Percentiles rank a stretch among this genome's conserved stretches.
These are phyloP conservation scores for Penicillium sp. DNA, from an alignment of 2,329 filamentous ascomycete genomes.

Conservation along the genomic window DNA sequence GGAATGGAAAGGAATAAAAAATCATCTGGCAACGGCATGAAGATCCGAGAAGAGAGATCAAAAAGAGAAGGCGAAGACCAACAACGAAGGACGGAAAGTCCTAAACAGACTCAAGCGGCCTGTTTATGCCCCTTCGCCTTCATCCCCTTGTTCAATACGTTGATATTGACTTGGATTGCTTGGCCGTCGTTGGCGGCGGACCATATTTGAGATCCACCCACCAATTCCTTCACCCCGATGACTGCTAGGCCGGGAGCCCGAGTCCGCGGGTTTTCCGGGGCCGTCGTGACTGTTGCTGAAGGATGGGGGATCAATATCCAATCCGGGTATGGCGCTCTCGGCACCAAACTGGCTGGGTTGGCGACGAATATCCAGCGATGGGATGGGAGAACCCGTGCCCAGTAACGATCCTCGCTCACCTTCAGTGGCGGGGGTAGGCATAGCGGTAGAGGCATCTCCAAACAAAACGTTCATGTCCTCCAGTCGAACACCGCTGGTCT, in stretches of 20 bases:
- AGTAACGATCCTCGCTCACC: slow-evolving; percentile 80
- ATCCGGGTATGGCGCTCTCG: slow-evolving; percentile 66
- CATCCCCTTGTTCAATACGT: slow-evolving; percentile 45
- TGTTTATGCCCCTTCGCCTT: slow-evolving; percentile 23
- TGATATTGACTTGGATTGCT: slow-evolving; percentile 41
- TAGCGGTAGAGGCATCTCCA: slow-evolving; percentile 80
- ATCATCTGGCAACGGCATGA: no score
- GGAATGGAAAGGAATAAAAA: no score
- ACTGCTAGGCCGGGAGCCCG: slow-evolving; percentile 32
- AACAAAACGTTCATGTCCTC: slow-evolving; percentile 97
- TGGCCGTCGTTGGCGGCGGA: slow-evolving; percentile 47
- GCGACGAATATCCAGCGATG: slow-evolving; percentile 64
- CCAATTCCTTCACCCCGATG: slow-evolving; percentile 53
- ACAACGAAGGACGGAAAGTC: no score
- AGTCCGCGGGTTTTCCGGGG: slow-evolving; percentile 46
- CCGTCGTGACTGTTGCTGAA: slow-evolving; percentile 46
- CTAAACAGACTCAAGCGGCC: no score
- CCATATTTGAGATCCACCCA: slow-evolving; percentile 64
- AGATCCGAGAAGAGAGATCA: no score
- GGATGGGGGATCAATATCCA: slow-evolving; percentile 74
- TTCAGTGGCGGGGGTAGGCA: slow-evolving; percentile 69
- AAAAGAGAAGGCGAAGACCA: no score
- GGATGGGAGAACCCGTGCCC: slow-evolving; percentile 68
- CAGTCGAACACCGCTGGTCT: slow-evolving; percentile 88
- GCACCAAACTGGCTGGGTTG: slow-evolving; percentile 47